phyloP scores from a whole-genome alignment of 768 basidiomycete genomes.

The Leccinellum luteum region DNA sequence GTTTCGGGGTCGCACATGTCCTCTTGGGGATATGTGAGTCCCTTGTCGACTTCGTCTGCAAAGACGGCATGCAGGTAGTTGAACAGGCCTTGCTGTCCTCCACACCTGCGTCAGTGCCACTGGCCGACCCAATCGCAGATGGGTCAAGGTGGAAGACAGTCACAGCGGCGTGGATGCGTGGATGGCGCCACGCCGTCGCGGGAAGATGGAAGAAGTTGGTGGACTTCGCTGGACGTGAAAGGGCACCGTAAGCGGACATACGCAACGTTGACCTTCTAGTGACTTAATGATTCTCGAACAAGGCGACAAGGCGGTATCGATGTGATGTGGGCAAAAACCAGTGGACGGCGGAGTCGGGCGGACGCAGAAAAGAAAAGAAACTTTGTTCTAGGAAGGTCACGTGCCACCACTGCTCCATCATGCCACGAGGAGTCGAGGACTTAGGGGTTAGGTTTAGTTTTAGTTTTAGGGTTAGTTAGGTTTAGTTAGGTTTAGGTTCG shows the following conservation, averaged over 20 bases:
- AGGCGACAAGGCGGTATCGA: neutral
- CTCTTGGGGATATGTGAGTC: slow-evolving; percentile 86
- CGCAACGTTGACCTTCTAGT: neutral
- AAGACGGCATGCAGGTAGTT: slow-evolving; percentile 63
- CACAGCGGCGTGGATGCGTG: slow-evolving; percentile 23
- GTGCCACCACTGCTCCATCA: too few relatives aligned
- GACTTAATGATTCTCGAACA: neutral
- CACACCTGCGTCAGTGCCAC: neutral
- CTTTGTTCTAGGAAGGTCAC: too few relatives aligned
- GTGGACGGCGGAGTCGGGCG: too few relatives aligned
- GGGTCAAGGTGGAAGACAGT: slow-evolving; percentile 39
- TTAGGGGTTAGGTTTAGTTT: too few relatives aligned
- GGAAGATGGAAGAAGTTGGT: slow-evolving; percentile 41
- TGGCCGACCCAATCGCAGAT: slow-evolving; percentile 13
- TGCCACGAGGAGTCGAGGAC: too few relatives aligned
- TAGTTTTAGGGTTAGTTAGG: too few relatives aligned
- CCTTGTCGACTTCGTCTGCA: slow-evolving; percentile 70
- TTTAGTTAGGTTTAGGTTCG: too few relatives aligned
- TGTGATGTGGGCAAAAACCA: too few relatives aligned
- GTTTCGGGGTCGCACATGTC: slow-evolving; percentile 46
- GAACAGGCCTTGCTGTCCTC: slow-evolving; percentile 47
- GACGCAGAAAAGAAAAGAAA: too few relatives aligned
- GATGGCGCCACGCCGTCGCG: slow-evolving; percentile 46
- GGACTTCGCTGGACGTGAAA: slow-evolving; percentile 33
- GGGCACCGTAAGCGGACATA: slow-evolving; percentile 74